A percentile compares a stretch with the other conserved stretches of the same genome.
These are phyloP conservation scores for Tieghemostelium lacteum DNA, from an alignment of 78 protist genomes.

Conservation along the genomic window DNA sequence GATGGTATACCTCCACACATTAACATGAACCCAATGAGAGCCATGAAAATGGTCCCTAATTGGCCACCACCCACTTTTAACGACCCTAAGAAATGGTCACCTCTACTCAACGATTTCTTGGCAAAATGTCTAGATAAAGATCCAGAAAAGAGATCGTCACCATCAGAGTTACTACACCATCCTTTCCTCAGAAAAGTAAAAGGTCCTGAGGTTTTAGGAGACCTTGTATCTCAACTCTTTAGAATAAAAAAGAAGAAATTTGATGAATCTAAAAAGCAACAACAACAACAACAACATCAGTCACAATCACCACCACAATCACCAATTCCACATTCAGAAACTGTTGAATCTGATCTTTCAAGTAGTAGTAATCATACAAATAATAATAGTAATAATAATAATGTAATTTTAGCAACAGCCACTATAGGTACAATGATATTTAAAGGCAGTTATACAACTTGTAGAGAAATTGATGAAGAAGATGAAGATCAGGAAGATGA, in stretches of 20 bases:
- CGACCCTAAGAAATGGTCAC: slow-evolving; percentile 61
- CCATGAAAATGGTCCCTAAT: slow-evolving; percentile 85
- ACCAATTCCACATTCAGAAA: background rate
- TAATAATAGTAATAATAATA: background rate
- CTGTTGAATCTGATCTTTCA: background rate
- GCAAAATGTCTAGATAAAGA: slow-evolving; percentile 78
- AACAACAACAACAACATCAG: background rate
- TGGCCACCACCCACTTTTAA: slow-evolving; percentile 79
- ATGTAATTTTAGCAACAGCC: slow-evolving; percentile 3
- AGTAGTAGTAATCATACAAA: background rate
- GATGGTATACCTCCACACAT: slow-evolving; percentile 85
- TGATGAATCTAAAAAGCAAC: slow-evolving; percentile 27
- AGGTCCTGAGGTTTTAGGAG: slow-evolving; percentile 67
- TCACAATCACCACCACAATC: background rate
- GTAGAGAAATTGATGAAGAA: slow-evolving; percentile 35
- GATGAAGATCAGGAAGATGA: slow-evolving; percentile 42
- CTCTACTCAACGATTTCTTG: slow-evolving; percentile 57
- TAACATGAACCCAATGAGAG: slow-evolving; percentile 83
- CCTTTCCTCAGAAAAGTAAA: slow-evolving; percentile 75
- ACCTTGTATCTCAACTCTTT: slow-evolving; percentile 44
- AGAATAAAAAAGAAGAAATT: slow-evolving; percentile 54
- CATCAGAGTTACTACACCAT: slow-evolving; percentile 55
- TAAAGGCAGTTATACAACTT: slow-evolving; percentile 57
- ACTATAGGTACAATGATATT: slow-evolving; percentile 29
- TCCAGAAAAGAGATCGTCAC: slow-evolving; percentile 72